Percentiles rank a stretch among this genome's conserved stretches.
Evolutionary conservation across 192 early-diverging fungal genomes (phyloP).

Genomic region (Coemansia sp.): DNA sequence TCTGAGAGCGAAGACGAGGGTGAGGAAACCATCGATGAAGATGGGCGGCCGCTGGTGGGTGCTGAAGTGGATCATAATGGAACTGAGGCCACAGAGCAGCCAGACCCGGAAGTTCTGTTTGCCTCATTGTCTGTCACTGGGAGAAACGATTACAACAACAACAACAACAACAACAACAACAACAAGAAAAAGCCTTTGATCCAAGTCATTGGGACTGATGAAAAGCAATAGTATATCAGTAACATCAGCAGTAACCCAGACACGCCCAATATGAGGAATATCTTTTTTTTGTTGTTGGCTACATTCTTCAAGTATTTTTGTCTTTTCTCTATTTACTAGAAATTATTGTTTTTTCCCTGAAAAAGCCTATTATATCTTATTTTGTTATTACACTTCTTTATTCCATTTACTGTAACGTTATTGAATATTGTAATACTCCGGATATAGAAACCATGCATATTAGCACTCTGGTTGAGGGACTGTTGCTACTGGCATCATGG

Average conservation of each 20-base stretch:
- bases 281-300: neutral
- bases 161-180: neutral
- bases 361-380: neutral
- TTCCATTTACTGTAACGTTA: neutral
- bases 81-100: neutral
- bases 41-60: neutral
- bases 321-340: neutral
- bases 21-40: neutral
- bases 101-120: neutral
- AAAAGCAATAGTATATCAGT: neutral
- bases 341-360: neutral
- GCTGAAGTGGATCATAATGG: neutral
- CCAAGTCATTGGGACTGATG: slow-evolving; percentile 5
- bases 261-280: neutral
- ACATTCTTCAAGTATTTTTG: neutral
- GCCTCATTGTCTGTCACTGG: neutral
- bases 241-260: neutral
- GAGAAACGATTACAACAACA: neutral
- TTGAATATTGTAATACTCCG: neutral
- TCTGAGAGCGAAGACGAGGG: slow-evolving; percentile 42
- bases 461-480: neutral
- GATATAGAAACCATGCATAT: neutral
- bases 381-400: neutral
- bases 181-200: slow-evolving; percentile 12
- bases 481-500: slow-evolving; percentile 7